Base-by-base conservation (phyloP, 78 protist genomes). In the Dictyostelium capitatum region DNA sequence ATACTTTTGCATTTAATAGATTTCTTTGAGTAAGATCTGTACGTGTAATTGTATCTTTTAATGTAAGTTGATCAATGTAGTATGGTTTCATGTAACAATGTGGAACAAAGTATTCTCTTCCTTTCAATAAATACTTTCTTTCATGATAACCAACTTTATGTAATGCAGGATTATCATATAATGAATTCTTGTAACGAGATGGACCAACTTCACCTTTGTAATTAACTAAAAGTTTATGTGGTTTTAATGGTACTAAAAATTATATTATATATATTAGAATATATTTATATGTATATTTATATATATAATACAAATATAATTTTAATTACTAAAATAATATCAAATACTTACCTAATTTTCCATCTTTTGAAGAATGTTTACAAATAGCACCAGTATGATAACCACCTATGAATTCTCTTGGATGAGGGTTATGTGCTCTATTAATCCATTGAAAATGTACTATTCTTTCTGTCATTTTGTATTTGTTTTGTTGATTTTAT, bases 21-120 rank as follows among this genome's bases (percentile, higher is more conserved):
- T 78, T 78, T 28, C n/a, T 23, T 53, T 51, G 17, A 10, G 46
- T 4, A 6, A 78, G 32, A 54, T 78, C 69, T 23, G 64, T 14
- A 46, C 83, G 54, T 15, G 83, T 78, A 20, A 78, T 53, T 5
- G 48, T 48, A 53, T 78, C 83, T 25, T 48, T 20, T 37, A 25
- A 19, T 25, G 64, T 74, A 69, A 78, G 23, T 77, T 73, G 79
- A 8, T 87, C 92, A 59, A 87, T 74, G 84, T 77, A 87, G 70
- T 87, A 87, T 87, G 92, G 92, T 56, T 30, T 75, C 1, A 54
- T 75, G 59, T 30, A 87, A 11, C 25, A 11, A 3, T 48, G n/a
- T 77, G 84, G 83, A 12, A 54, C 65, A 12, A 59, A 74, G 8
- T 57, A 41, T 28, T 84, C 91, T 6, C 32, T 53, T 6, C 48